Percentiles rank a stretch among this genome's conserved stretches.
These are phyloP conservation scores for Gossypium raimondii DNA, from an alignment of 345 rosid genomes.

Conservation along the genomic window DNA sequence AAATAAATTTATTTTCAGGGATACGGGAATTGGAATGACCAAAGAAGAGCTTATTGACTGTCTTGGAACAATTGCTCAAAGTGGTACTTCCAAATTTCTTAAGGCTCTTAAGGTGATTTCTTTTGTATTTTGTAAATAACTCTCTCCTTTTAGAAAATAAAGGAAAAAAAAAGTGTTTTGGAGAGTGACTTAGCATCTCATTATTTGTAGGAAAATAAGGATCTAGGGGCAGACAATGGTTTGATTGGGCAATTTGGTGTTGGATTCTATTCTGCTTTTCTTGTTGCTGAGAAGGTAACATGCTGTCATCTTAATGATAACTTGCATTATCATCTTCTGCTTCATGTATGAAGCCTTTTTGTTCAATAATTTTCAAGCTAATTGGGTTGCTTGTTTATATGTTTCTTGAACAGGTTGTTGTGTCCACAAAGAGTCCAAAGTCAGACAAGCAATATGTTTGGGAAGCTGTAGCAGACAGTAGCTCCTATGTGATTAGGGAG, in stretches of 20 bases:
- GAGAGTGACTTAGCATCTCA: constrained; percentile 3
- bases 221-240: constrained; percentile 77
- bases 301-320: constrained; percentile 9
- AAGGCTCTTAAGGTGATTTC: constrained; percentile 76
- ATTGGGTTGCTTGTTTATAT: background rate
- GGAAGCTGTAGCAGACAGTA: constrained; percentile 89
- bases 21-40: constrained; percentile 97
- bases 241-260: constrained; percentile 99
- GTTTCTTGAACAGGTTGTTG: constrained; percentile 58
- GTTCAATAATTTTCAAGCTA: background rate
- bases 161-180: background rate
- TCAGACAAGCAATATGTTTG: constrained; percentile 94
- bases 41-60: constrained; percentile 92
- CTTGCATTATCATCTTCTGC: background rate
- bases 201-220: constrained; percentile 70
- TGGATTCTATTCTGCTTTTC: constrained; percentile 97
- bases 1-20: constrained; percentile 41
- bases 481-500: constrained; percentile 86
- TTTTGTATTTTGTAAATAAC: background rate
- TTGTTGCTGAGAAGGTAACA: constrained; percentile 87
- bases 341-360: background rate
- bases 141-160: background rate
- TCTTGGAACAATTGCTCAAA: constrained; percentile 99
- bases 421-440: constrained; percentile 91
- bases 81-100: constrained; percentile 93